Evolutionary conservation across 495 filamentous ascomycete genomes (phyloP).

Genomic region (Penicillium paradoxum): DNA sequence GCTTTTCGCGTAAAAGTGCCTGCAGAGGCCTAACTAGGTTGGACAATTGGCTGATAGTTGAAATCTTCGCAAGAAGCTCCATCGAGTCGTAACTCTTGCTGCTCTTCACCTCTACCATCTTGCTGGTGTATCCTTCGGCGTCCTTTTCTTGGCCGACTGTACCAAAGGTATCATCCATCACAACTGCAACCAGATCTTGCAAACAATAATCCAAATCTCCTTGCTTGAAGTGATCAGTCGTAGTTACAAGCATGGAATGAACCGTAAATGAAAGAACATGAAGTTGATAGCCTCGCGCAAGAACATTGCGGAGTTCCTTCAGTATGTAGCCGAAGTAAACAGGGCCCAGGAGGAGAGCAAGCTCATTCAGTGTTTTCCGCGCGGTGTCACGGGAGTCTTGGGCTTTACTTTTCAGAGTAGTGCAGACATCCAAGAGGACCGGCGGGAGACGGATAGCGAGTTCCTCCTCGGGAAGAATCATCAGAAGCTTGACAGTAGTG

Average conservation of each 20-base stretch:
- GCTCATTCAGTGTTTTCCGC: conserved; percentile 77
- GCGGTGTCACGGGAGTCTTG: conserved; percentile 88
- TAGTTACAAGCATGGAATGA: conserved; percentile 80
- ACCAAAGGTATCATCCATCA: conserved; percentile 98
- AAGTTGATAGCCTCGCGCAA: conserved; percentile 82
- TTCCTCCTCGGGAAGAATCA: conserved; percentile 66
- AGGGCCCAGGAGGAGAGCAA: conserved; percentile 72
- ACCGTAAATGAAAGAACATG: conserved; percentile 94
- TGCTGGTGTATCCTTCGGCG: conserved; percentile 87
- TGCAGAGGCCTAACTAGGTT: conserved; percentile 73
- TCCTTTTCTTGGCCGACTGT: conserved; percentile 96
- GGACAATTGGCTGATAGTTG: conserved; percentile 68
- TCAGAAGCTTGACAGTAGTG: conserved; percentile 78
- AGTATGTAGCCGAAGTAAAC: conserved; percentile 86
- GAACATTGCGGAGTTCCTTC: conserved; percentile 78
- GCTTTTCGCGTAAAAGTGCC: conserved; percentile 70
- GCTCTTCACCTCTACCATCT: conserved; percentile 96
- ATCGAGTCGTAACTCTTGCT: conserved; percentile 98
- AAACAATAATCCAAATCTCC: conserved; percentile 91
- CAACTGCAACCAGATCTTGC: conserved; percentile 65
- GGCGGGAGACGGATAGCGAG: conserved; percentile 69
- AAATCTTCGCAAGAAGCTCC: conserved; percentile 80
- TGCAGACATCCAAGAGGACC: conserved; percentile 84
- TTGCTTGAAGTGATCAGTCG: conserved; percentile 66
- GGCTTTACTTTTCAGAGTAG: conserved; percentile 83